Evolutionary conservation across 1,284 basidiomycete species (phyloP).

Genomic region (Vanrija pseudolonga): DNA sequence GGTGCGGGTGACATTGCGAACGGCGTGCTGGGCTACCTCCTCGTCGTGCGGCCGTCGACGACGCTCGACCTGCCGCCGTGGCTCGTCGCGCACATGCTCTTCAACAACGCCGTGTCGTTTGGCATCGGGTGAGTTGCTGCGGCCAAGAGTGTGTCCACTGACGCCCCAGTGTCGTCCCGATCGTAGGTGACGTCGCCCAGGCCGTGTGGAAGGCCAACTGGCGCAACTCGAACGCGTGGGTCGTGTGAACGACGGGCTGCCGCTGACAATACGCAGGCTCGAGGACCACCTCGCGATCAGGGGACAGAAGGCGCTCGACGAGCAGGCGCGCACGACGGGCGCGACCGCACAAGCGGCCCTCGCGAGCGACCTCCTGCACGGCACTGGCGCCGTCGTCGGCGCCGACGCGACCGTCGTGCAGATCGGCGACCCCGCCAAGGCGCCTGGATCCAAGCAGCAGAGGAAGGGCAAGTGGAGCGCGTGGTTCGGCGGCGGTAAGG

Average conservation of each 20-base stretch:
- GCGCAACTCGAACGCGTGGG: slow-evolving; percentile 63
- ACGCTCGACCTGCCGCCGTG: slow-evolving; percentile 62
- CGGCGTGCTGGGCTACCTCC: slow-evolving; percentile 60
- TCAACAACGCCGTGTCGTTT: slow-evolving; percentile 72
- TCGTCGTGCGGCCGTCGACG: slow-evolving; percentile 72
- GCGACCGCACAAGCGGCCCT: neutral
- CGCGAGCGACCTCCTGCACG: neutral
- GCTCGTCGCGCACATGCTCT: slow-evolving; percentile 68
- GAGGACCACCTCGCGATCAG: slow-evolving; percentile 45
- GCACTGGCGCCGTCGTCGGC: neutral
- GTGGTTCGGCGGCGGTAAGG: slow-evolving; percentile 21
- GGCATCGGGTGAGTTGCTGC: slow-evolving; percentile 57
- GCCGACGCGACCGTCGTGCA: neutral
- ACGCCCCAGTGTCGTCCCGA: slow-evolving; percentile 58
- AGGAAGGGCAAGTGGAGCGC: slow-evolving; percentile 5
- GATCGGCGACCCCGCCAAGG: too few species aligned
- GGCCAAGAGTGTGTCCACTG: neutral
- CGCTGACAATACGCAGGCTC: slow-evolving; percentile 21
- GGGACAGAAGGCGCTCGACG: slow-evolving; percentile 38
- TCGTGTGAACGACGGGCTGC: neutral
- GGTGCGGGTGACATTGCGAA: slow-evolving; percentile 45
- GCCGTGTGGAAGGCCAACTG: slow-evolving; percentile 83
- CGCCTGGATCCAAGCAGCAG: too few species aligned
- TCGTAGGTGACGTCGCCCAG: slow-evolving; percentile 72
- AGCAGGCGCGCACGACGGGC: neutral